These are phyloP conservation scores for Fulvia fulva DNA, from an alignment of 2,329 filamentous ascomycete species.

Conservation along the genomic window DNA sequence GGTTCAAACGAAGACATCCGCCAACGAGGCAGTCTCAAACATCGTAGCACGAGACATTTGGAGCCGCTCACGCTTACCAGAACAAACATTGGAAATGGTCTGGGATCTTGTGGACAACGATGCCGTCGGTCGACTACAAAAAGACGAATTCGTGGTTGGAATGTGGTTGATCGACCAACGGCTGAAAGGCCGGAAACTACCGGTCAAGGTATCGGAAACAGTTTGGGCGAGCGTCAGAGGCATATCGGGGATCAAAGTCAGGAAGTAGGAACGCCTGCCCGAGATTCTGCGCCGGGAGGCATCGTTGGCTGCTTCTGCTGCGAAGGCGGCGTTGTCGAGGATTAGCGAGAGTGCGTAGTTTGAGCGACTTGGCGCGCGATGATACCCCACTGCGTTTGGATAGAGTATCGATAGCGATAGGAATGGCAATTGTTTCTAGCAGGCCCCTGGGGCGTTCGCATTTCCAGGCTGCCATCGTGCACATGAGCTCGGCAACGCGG, in stretches of 20 bases:
- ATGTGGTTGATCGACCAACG: slow-evolving; percentile 80
- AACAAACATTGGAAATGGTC: slow-evolving; percentile 67
- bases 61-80: slow-evolving; percentile 63
- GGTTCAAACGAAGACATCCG: slow-evolving; percentile 6
- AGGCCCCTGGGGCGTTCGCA: background rate
- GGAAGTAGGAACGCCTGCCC: slow-evolving; percentile 10
- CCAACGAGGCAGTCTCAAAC: slow-evolving; percentile 53
- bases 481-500: too few species aligned
- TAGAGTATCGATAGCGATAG: background rate
- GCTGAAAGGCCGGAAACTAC: slow-evolving; percentile 74
- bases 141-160: slow-evolving; percentile 75
- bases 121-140: slow-evolving; percentile 54
- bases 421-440: background rate
- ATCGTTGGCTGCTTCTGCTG: background rate
- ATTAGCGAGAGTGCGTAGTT: background rate
- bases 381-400: background rate
- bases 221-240: slow-evolving; percentile 67
- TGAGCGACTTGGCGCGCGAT: too few species aligned
- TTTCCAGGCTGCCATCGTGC: too few species aligned
- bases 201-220: slow-evolving; percentile 64
- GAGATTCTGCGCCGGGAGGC: background rate
- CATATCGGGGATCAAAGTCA: slow-evolving; percentile 37
- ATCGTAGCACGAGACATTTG: slow-evolving; percentile 73
- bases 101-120: slow-evolving; percentile 69
- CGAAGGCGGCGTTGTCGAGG: background rate